Conservation (phyloP, 352 stramenopile genomes). For the Halophytophthora batemanensis region DNA sequence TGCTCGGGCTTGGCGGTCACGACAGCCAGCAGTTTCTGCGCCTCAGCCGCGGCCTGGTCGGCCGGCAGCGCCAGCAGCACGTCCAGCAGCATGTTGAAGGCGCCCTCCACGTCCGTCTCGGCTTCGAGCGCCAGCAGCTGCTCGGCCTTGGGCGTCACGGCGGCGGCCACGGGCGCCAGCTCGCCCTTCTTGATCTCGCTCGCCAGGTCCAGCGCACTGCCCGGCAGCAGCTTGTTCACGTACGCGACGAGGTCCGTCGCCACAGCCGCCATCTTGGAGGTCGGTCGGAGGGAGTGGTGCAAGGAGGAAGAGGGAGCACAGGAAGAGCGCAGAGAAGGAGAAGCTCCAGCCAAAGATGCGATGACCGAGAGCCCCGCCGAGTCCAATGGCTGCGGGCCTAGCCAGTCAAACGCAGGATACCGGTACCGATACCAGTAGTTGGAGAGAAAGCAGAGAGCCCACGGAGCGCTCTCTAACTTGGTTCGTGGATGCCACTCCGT, state of each 20-base stretch:
- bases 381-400: too few species aligned
- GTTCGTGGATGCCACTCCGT: too few species aligned
- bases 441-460: too few species aligned
- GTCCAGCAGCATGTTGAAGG: conserved; percentile 67
- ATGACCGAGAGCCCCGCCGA: too few species aligned
- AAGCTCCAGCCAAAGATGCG: neutral
- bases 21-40: conserved; percentile 45
- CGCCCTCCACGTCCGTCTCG: conserved; percentile 77
- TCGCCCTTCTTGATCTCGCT: conserved; percentile 69
- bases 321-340: too few species aligned
- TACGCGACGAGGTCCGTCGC: conserved; percentile 70
- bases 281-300: neutral
- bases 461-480: too few species aligned
- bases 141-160: conserved; percentile 45
- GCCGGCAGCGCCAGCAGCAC: conserved; percentile 37
- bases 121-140: conserved; percentile 62
- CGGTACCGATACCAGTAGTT: too few species aligned
- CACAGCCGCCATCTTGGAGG: neutral
- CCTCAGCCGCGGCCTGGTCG: conserved; percentile 28
- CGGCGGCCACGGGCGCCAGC: conserved; percentile 38
- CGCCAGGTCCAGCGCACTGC: conserved; percentile 42
- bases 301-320: neutral
- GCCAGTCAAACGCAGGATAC: too few species aligned
- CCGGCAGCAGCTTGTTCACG: conserved; percentile 74
- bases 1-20: conserved; percentile 45